Evolutionary conservation across 257 asterid species (phyloP), one percentile per base, ranked within the genome.

Genomic region (Cruciata laevipes): DNA sequence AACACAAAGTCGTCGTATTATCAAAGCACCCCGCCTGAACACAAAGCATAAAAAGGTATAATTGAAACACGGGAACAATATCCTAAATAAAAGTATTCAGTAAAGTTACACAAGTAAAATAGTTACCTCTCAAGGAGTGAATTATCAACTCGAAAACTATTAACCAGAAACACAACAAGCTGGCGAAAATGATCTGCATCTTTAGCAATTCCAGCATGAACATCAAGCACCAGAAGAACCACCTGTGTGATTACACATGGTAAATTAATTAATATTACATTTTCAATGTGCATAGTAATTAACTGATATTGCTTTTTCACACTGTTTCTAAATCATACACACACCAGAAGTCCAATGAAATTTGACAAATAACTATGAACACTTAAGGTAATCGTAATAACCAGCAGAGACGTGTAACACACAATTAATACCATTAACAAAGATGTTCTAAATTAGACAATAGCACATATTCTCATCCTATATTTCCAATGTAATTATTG

Each of bases 161-260:
- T 90, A 75, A 91, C 82, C 49, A 95, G 80, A 76, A 80, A 84
- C 64, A 84, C 85, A 52, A 87, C 78, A 71, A 95, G 95, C 79
- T 91, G 91, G 74, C 76, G 84, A 71, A 95, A 95, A 80, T 95
- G 95, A 61, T 72, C 76, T 67, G 82, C 93, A 52, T 95, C 99
- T 82, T 82, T 74, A 70, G 99, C 99, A 69, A 95, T 95, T 83
- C 97, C 81, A 49, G 99, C 99, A 79, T 95, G 99, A 77, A 95
- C 97, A 76, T 95, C 91, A 72, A 95, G 97, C 73, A 83, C 98
- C 87, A 91, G 78, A 72, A 95, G 97, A 70, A 91, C 99, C 31
- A 95, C 99, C 99, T 95, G 82, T n/a, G 59, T 16, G 24, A 21
- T 30, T 31, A 44, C 20, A 12, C 69, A 53, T 10, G 17, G 9